These are phyloP conservation scores for Diaporthe sp. DNA, from an alignment of 2,329 filamentous ascomycete genomes.

Conservation along the genomic window DNA sequence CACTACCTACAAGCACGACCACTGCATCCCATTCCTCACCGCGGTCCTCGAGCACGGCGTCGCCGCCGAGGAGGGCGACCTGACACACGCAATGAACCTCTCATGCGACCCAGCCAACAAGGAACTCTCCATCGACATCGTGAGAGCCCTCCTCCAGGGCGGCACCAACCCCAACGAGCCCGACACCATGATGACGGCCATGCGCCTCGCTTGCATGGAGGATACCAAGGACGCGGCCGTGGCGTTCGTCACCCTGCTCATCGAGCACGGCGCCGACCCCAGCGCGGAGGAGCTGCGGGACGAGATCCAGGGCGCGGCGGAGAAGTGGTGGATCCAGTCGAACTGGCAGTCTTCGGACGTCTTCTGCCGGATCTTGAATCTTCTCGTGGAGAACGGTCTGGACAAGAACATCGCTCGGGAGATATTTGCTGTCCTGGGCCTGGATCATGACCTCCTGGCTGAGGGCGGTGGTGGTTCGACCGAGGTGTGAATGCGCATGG, in stretches of 20 bases:
- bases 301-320: neutral
- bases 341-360: neutral
- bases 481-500: neutral
- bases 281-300: neutral
- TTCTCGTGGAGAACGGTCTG: neutral
- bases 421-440: neutral
- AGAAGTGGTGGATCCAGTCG: conserved; percentile 3
- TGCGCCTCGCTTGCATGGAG: neutral
- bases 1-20: neutral
- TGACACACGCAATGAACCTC: neutral
- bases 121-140: neutral
- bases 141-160: neutral
- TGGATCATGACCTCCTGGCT: neutral
- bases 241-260: neutral
- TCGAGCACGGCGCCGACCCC: conserved; percentile 8
- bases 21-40: neutral
- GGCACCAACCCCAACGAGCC: neutral
- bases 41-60: neutral
- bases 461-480: neutral
- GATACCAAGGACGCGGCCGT: neutral
- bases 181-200: neutral
- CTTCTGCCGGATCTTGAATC: neutral
- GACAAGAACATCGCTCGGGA: neutral
- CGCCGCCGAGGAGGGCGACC: neutral
- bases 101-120: neutral